Percentiles rank a stretch among this genome's conserved stretches.
phyloP scores from a whole-genome alignment of 2,329 filamentous ascomycete genomes.

The Didymella arachidicola region DNA sequence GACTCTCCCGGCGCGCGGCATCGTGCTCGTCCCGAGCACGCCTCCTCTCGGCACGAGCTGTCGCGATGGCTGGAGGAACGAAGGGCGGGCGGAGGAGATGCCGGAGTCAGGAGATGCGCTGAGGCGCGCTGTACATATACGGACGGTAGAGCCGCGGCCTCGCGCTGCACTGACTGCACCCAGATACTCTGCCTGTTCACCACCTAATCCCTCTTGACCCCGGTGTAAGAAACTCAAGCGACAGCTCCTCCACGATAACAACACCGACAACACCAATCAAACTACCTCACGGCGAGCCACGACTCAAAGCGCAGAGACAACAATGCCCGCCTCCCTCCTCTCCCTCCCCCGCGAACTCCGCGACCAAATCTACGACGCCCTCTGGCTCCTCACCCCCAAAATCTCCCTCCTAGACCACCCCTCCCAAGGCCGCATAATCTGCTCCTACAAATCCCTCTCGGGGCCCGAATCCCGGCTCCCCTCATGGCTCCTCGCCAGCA shows the following conservation, averaged over 20 bases:
- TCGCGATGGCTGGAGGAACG: slow-evolving; percentile 11
- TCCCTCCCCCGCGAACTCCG: slow-evolving; percentile 22
- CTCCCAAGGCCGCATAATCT: slow-evolving; percentile 12
- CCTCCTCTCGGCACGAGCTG: slow-evolving; percentile 14
- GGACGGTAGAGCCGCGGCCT: not conserved
- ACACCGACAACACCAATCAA: not conserved
- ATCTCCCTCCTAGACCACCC: slow-evolving; percentile 12
- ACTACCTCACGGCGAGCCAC: not conserved
- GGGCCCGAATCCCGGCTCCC: slow-evolving; percentile 3
- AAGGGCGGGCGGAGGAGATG: slow-evolving; percentile 4
- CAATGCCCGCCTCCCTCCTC: slow-evolving; percentile 15
- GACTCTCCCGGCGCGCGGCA: slow-evolving; percentile 9
- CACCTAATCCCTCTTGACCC: not conserved
- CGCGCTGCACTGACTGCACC: not conserved
- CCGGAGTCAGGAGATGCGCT: not conserved
- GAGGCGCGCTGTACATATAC: slow-evolving; percentile 7
- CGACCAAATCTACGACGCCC: slow-evolving; percentile 16
- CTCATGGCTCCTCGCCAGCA: slow-evolving; percentile 19
- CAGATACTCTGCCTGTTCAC: not conserved
- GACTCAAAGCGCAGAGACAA: not conserved
- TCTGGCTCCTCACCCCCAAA: slow-evolving; percentile 8
- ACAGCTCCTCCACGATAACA: not conserved
- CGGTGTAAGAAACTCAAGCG: not conserved
- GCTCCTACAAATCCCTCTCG: slow-evolving; percentile 11
- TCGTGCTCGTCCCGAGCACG: slow-evolving; percentile 14